These are phyloP conservation scores for Leucaena leucocephala DNA, from an alignment of 306 rosid genomes.

Conservation along the genomic window DNA sequence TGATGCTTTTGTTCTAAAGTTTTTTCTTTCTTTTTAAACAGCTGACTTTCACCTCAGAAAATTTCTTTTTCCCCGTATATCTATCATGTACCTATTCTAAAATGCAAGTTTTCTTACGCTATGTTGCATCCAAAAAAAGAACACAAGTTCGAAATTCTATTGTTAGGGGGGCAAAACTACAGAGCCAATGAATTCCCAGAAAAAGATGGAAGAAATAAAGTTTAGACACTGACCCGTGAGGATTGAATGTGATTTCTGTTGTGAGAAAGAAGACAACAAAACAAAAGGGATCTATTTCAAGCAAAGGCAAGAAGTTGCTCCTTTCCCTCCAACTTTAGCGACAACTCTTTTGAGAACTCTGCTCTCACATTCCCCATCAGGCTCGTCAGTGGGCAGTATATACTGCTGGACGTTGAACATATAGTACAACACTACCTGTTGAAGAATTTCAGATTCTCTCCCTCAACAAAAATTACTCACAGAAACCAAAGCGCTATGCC, in stretches of 20 bases:
- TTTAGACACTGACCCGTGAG: slow-evolving; percentile 43
- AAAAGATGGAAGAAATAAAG: slow-evolving; percentile 29
- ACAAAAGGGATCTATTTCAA: slow-evolving; percentile 31
- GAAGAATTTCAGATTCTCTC: slow-evolving; percentile 67
- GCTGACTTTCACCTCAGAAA: slow-evolving; percentile 24
- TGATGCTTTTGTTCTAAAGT: background rate
- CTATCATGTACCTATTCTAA: background rate
- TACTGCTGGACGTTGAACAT: slow-evolving; percentile 41
- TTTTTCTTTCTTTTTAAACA: background rate
- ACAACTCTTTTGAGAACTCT: slow-evolving; percentile 47
- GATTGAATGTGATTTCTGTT: slow-evolving; percentile 25
- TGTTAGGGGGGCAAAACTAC: background rate
- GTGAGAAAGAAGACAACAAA: slow-evolving; percentile 41
- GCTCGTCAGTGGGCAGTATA: slow-evolving; percentile 43
- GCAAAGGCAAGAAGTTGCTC: slow-evolving; percentile 33
- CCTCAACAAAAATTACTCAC: slow-evolving; percentile 44
- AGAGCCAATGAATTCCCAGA: slow-evolving; percentile 22
- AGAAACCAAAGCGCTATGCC: slow-evolving; percentile 61
- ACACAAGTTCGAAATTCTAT: background rate
- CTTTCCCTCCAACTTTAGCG: slow-evolving; percentile 25
- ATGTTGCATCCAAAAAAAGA: slow-evolving; percentile 6
- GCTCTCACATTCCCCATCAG: slow-evolving; percentile 79
- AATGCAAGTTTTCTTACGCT: background rate
- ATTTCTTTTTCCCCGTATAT: background rate
- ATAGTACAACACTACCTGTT: slow-evolving; percentile 30